Evolutionary conservation across 257 asterid genomes (phyloP), one percentile per base, ranked within the genome.

Genomic region (Linderniella brevidens): DNA sequence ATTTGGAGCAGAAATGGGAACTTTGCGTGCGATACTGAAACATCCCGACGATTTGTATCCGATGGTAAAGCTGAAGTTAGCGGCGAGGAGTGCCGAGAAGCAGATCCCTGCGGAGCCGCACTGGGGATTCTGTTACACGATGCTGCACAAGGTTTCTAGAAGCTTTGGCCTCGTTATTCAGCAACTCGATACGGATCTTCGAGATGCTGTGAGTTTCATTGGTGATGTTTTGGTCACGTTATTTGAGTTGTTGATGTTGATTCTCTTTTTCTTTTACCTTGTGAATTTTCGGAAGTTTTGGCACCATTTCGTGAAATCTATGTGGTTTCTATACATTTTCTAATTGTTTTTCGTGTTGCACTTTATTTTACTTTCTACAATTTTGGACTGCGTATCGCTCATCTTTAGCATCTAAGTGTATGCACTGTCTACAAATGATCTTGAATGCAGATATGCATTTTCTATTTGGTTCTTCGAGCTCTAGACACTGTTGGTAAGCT

Each of bases 401-500:
- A 25, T 25, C 32, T 25, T 25, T 25, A 3, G 32, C 3, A 25
- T 25, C 32, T 25, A 25, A 25, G 32, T 25, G 6, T 25, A 25
- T 25, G 32, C 32, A 25, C 32, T 6, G 32, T 25, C 32, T 25
- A 25, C 32, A 25, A 2, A 25, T 35, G 48, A 48, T 58, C 58
- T 50, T 17, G 55, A 55, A 72, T 57, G 54, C 93, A 90, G 99
- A 65, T 90, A 41, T 85, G 99, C 74, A 70, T 90, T 57, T 90
- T 90, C 65, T 90, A 90, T 73, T 65, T 90, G 92, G 99, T 90
- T 60, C 99, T 90, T 57, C 77, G 99, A 45, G 99, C 88, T 13
- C 96, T 90, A 20, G 99, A 90, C 68, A 90, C 96, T 49, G 93
- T 90, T 61, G 99, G 99, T 90, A 79, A 58, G 93, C 35, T 70